Evolutionary conservation across 768 basidiomycete genomes (phyloP).

Genomic region (Mycena capillaripes): DNA sequence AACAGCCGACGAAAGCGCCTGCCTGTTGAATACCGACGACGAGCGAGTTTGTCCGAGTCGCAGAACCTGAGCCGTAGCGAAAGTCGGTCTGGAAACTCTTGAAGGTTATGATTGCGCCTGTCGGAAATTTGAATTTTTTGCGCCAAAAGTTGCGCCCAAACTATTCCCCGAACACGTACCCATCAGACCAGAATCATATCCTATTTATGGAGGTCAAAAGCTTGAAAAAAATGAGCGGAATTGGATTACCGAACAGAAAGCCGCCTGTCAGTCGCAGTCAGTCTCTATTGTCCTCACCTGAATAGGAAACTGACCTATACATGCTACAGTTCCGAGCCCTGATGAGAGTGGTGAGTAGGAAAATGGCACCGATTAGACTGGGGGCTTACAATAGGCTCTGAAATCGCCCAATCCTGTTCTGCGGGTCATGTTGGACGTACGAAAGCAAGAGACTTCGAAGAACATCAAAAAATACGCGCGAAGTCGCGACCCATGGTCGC

Average conservation of each 20-base stretch:
- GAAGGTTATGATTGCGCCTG: slow-evolving; percentile 27
- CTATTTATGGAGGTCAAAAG: not conserved
- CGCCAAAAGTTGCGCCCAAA: too few relatives aligned
- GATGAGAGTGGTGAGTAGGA: not conserved
- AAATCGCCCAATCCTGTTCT: slow-evolving; percentile 16
- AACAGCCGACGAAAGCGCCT: slow-evolving; percentile 23
- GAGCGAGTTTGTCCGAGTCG: slow-evolving; percentile 14
- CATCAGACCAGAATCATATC: slow-evolving; percentile 25
- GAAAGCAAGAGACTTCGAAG: not conserved
- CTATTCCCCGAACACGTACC: not conserved
- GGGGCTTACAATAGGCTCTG: slow-evolving; percentile 16
- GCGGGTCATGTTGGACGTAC: slow-evolving; percentile 12
- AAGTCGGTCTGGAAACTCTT: slow-evolving; percentile 11
- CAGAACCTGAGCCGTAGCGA: not conserved
- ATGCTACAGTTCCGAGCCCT: slow-evolving; percentile 22
- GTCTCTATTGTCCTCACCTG: not conserved
- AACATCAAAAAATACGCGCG: slow-evolving; percentile 1
- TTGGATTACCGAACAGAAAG: slow-evolving; percentile 12
- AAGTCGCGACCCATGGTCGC: not conserved
- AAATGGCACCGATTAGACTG: not conserved
- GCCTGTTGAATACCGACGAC: slow-evolving; percentile 23
- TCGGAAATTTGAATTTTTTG: not conserved
- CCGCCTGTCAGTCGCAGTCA: not conserved
- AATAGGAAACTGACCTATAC: not conserved
- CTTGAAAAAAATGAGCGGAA: not conserved